Evolutionary conservation across 148 eudicot genomes (phyloP).

Genomic region (Nepenthes mirabilis): DNA sequence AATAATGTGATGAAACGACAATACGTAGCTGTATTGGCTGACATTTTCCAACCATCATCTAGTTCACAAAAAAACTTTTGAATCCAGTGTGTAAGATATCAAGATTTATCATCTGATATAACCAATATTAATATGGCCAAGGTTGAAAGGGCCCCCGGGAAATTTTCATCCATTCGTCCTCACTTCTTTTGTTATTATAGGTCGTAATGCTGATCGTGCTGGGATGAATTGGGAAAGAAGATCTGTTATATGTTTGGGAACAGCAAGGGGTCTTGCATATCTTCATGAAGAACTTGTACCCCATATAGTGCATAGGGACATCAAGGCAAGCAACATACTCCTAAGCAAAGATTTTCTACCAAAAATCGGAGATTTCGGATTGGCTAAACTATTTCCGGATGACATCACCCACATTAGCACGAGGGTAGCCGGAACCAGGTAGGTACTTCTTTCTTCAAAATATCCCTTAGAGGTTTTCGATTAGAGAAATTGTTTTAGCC

Average conservation of each 20-base stretch:
- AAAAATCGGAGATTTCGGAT: constrained; percentile 93
- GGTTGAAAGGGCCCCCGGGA: too few relatives aligned
- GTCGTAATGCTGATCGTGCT: constrained; percentile 37
- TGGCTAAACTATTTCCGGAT: constrained; percentile 96
- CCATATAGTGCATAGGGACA: constrained; percentile 85
- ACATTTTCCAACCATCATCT: not conserved
- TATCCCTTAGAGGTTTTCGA: not conserved
- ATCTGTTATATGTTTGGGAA: constrained; percentile 68
- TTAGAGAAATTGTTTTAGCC: too few relatives aligned
- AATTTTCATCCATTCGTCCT: not conserved
- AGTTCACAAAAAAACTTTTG: too few relatives aligned
- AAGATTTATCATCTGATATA: too few relatives aligned
- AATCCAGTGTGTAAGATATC: too few relatives aligned
- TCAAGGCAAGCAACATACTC: constrained; percentile 92
- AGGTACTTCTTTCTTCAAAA: constrained; percentile 16
- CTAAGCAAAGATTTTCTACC: constrained; percentile 56
- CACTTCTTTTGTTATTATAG: constrained; percentile 18
- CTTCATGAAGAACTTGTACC: constrained; percentile 96
- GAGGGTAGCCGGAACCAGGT: constrained; percentile 88
- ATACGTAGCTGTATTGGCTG: not conserved
- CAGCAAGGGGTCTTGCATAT: constrained; percentile 68
- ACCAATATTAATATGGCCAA: too few relatives aligned
- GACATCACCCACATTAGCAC: constrained; percentile 89
- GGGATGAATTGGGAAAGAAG: constrained; percentile 60
- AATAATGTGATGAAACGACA: too few relatives aligned